Evolutionary conservation across 139 green algal species (phyloP), one percentile per base, ranked within the genome.

Genomic region (Bryopsis sp.): DNA sequence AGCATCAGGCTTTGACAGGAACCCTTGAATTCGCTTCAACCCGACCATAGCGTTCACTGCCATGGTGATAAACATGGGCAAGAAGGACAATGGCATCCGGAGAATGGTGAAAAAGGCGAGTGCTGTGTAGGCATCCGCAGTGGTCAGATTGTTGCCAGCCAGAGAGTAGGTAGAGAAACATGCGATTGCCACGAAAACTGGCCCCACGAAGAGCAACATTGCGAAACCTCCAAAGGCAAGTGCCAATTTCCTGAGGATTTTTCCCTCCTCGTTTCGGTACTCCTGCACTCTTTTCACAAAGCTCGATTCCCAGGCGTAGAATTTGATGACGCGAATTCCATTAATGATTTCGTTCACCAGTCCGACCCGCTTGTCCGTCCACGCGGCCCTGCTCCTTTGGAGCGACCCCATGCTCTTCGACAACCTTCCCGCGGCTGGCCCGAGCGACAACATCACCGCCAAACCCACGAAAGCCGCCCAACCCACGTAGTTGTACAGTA

Each of bases 101-200:
- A 98, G 86, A 67, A 97, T 81, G 36, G 83, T 84, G 72, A 98
- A 98, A 26, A 95, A 81, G 33, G 90, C 72, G 47, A 98, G 86
- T 0, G 90, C 80, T 11, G 90, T 87, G 80, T 96, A 98, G 58
- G 91, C 86, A 19, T 73, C 34, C 39, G 58, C 60, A 1, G 63
- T 38, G 29, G 39, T 67, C 6, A 84, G 72, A 2, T 24, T 47
- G 54, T 80, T 77, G 37, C 87, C 85, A 1, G 79, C 70, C 5
- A 88, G 50, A 70, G 76, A 78, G 68, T 92, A 97, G 3, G 76
- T 76, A 28, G 82, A 82, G 74, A 98, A 96, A 58, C 74, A 83
- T 34, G 79, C 84, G 15, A 98, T 83, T 48, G 91, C 86, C 47
- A 89, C 85, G 19, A 87, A 69, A 1, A 88, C 76, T 29, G 88